A percentile compares a stretch with the other conserved stretches of the same genome.
Evolutionary conservation across 1,139 yeast species (phyloP).

Genomic region (Spathaspora jeffriesii): DNA sequence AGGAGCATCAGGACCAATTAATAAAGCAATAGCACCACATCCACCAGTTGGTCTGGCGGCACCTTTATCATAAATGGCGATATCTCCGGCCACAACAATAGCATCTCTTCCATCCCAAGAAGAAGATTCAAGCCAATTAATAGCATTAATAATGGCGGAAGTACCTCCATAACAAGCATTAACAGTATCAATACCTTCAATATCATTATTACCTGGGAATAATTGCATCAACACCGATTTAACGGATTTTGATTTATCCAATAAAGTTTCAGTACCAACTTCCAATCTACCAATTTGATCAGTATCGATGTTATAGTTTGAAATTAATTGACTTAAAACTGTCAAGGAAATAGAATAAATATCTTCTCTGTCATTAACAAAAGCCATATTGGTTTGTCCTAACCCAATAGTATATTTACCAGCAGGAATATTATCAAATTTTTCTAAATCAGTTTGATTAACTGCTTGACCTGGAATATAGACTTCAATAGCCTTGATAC

Average conservation of each 20-base stretch:
- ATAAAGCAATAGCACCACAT: slow-evolving; percentile 95
- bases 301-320: slow-evolving; percentile 82
- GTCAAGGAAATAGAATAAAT: slow-evolving; percentile 92
- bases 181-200: slow-evolving; percentile 95
- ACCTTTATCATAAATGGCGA: slow-evolving; percentile 96
- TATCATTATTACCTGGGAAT: slow-evolving; percentile 83
- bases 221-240: slow-evolving; percentile 96
- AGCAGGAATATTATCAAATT: slow-evolving; percentile 79
- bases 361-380: slow-evolving; percentile 97
- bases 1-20: slow-evolving; percentile 98
- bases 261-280: slow-evolving; percentile 97
- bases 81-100: slow-evolving; percentile 95
- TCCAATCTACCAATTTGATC: slow-evolving; percentile 89
- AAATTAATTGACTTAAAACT: slow-evolving; percentile 72
- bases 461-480: slow-evolving; percentile 87
- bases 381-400: slow-evolving; percentile 98
- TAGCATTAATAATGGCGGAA: slow-evolving; percentile 87
- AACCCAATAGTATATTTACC: slow-evolving; percentile 99
- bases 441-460: slow-evolving; percentile 86
- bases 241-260: slow-evolving; percentile 97
- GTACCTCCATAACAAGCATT: slow-evolving; percentile 99
- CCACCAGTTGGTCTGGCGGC: slow-evolving; percentile 99
- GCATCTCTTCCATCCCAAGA: slow-evolving; percentile 99
- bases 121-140: slow-evolving; percentile 96
- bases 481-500: slow-evolving; percentile 94